Conservation (phyloP, 257 asterid species). For the Coffea eugenioides region DNA sequence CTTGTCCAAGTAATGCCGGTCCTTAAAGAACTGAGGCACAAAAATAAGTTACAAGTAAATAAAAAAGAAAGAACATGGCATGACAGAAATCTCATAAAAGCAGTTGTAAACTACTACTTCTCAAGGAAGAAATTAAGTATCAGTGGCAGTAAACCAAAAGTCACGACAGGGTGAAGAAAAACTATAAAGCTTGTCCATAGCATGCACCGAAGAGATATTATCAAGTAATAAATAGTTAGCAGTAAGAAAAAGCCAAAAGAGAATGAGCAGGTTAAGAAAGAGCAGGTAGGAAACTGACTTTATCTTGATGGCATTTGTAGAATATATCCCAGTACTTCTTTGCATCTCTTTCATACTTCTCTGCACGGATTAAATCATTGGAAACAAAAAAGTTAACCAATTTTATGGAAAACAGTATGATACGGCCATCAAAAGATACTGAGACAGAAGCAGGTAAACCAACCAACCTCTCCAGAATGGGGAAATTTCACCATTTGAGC, state of each 20-base stretch:
- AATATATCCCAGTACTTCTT: conserved; percentile 93
- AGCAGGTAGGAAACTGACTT: conserved; percentile 43
- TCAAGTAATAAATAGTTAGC: background rate
- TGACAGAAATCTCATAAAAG: background rate
- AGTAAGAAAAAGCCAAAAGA: background rate
- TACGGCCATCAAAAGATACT: background rate
- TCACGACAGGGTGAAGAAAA: background rate
- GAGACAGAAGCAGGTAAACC: conserved; percentile 11
- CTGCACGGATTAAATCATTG: conserved; percentile 36
- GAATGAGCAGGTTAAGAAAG: background rate
- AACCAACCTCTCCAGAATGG: conserved; percentile 74
- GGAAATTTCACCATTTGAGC: conserved; percentile 78
- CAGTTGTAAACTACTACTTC: background rate
- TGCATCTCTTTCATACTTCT: conserved; percentile 89
- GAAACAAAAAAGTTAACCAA: background rate
- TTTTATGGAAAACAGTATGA: background rate
- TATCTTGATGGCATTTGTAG: conserved; percentile 91
- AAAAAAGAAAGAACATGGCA: conserved; percentile 11
- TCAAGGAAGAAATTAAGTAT: background rate
- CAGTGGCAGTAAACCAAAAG: background rate
- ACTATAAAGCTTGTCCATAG: background rate
- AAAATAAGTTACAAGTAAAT: background rate
- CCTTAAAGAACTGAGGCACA: conserved; percentile 77
- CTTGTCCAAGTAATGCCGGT: conserved; percentile 92
- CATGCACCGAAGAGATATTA: background rate